Evolutionary conservation across 192 early-diverging fungal genomes (phyloP).

Genomic region (Helicostylum pulchrum): DNA sequence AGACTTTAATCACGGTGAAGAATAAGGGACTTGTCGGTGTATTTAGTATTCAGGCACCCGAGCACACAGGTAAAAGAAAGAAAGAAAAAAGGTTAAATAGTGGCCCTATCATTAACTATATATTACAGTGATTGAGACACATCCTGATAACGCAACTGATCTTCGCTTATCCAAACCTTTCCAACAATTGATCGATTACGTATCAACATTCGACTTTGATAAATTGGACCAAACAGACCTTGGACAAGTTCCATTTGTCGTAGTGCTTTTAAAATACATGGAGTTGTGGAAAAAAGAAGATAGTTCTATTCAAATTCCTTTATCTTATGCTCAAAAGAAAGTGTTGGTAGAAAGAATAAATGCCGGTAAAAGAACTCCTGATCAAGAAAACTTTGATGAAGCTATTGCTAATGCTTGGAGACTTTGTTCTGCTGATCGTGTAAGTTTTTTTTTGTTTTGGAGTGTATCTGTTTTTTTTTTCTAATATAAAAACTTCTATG

Average conservation of each 20-base stretch:
- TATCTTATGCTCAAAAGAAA: slow-evolving; percentile 57
- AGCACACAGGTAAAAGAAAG: slow-evolving; percentile 67
- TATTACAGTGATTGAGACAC: slow-evolving; percentile 80
- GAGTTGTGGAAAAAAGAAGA: slow-evolving; percentile 71
- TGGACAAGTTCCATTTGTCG: slow-evolving; percentile 82
- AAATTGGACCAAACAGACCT: slow-evolving; percentile 63
- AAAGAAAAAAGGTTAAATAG: neutral
- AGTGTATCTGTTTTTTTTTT: neutral
- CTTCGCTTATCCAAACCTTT: slow-evolving; percentile 85
- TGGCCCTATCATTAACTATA: slow-evolving; percentile 2
- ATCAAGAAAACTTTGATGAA: slow-evolving; percentile 90
- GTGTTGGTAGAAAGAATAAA: slow-evolving; percentile 63
- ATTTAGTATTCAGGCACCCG: slow-evolving; percentile 64
- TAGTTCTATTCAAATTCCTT: slow-evolving; percentile 58
- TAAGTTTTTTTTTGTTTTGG: neutral
- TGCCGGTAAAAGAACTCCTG: slow-evolving; percentile 52
- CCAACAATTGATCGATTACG: slow-evolving; percentile 59
- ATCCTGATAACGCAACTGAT: slow-evolving; percentile 76
- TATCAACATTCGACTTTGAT: slow-evolving; percentile 64
- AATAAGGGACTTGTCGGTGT: slow-evolving; percentile 77
- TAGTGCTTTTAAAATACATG: slow-evolving; percentile 76
- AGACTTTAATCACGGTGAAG: slow-evolving; percentile 67
- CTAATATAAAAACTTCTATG: neutral
- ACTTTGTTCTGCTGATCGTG: slow-evolving; percentile 11
- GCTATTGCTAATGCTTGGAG: slow-evolving; percentile 65